Base-by-base conservation (phyloP, 805 yeast species). In the Hanseniaspora guilliermondii region DNA sequence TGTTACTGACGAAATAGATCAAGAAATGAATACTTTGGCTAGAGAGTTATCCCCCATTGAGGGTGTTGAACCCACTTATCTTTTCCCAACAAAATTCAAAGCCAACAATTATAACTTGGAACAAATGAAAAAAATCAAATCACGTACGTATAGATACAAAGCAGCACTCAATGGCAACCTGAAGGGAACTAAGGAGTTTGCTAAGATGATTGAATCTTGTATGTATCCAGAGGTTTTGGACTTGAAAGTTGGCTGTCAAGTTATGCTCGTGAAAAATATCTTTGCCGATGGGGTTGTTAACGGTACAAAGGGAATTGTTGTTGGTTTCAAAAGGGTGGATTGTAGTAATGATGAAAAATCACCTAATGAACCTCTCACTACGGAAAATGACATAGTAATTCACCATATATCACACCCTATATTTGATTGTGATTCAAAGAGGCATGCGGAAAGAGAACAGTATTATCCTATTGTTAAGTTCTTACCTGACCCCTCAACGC, bases 401-500 rank as follows among this genome's bases (percentile, higher is more conserved):
- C 33, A 30, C 6, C 33, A 11, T 4, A 2, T 30, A 30, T 12
- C 2, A 30, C 14, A 30, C 12, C 33, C 33, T 11, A 11, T 30
- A 2, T 30, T 11, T 30, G 33, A 14, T 14, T 12, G 14, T 2
- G 4, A 30, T 11, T 30, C 4, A 30, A 14, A 30, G 12, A 30
- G 33, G 14, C 2, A 2, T 30, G 14, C 14, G 9, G 33, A 2
- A 3, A 14, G 33, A 14, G 33, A 30, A 14, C 33, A 7, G 22
- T 7, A 25, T 54, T 73, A 78, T 60, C 98, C 98, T 0, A 68
- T 87, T 22, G 96, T 91, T 0, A 73, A 86, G 49, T 93, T 93
- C 63, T 68, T 77, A 7, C 42, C n/a, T 11, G 42, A 44, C 70
- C 82, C 2, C 78, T 9, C 39, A 9, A 7, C 14, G 6, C n/a